Evolutionary conservation across 768 basidiomycete species (phyloP), one percentile per base, ranked within the genome.

Genomic region (Suillus subaureus): DNA sequence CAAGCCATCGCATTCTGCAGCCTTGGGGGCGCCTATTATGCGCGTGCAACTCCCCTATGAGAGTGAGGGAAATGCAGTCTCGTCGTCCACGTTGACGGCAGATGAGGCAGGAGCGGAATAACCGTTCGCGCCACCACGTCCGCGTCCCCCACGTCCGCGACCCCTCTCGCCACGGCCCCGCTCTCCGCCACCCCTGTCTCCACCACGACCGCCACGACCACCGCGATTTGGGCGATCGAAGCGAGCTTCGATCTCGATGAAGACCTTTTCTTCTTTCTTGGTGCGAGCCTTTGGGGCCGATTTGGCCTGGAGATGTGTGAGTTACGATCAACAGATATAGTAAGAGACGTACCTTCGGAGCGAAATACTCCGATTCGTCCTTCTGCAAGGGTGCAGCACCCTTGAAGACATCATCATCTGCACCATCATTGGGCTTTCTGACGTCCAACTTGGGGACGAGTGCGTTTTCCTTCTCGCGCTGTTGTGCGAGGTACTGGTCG

Each of bases 251-350:
- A 98, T 93, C 74, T 97, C 95, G 74, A 99, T 83, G 81, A 84
- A 93, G 71, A 94, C 87, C 79, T 97, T 97, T 78, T 94, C 93
- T 71, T 93, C 89, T 82, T 94, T 94, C 83, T 93, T 90, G 67
- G 86, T 67, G 66, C 88, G 87, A 56, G 83, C 68, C 80, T 93
- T 94, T 77, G 85, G 85, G 18, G 85, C 74, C 61, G 82, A 71
- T 78, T 88, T 94, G 76, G 81, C 77, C 93, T 96, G 74, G 16
- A 61, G 49, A 63, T 54, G 33, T 28, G 66, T 60, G 62, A 64
- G 68, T 4, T 35, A n/a, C 40, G 6, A 6, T 42, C 2, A 12
- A 33, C 43, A 49, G 16, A 28, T 58, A 58, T 33, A 61, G 49
- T 16, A 35, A 9, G 58, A 42, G 39, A 74, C 82, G 51, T 69